A percentile compares a stretch with the other conserved stretches of the same genome.
Evolutionary conservation across 495 filamentous ascomycete genomes (phyloP).

Genomic region (Mycothermus thermophilus): DNA sequence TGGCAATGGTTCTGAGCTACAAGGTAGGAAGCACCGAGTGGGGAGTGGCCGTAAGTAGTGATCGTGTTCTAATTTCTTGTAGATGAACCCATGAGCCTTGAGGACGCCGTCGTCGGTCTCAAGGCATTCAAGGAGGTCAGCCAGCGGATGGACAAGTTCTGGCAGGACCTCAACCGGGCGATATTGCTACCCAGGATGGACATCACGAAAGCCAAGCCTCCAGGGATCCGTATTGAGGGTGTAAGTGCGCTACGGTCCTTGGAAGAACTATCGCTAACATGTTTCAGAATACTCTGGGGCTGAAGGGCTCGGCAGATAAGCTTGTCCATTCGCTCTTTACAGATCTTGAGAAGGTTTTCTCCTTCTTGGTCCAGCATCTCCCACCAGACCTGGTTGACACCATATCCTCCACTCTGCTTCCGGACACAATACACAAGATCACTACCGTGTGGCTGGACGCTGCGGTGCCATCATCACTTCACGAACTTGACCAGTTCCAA

Average conservation of each 20-base stretch:
- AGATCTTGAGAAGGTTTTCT: constrained; percentile 48
- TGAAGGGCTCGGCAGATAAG: constrained; percentile 23
- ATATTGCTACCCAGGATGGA: constrained; percentile 39
- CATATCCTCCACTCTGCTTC: constrained; percentile 54
- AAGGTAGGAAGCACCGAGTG: too few species aligned
- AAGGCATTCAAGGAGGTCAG: constrained; percentile 39
- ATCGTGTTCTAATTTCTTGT: too few species aligned
- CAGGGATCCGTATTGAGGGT: constrained; percentile 23
- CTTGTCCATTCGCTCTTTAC: constrained; percentile 36
- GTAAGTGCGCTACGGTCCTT: constrained; percentile 20
- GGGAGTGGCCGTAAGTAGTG: too few species aligned
- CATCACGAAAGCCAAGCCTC: constrained; percentile 15
- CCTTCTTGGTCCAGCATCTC: constrained; percentile 49
- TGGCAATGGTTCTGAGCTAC: too few species aligned
- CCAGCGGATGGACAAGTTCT: constrained; percentile 34
- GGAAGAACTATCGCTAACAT: not conserved
- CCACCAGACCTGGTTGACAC: constrained; percentile 47
- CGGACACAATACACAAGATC: constrained; percentile 47
- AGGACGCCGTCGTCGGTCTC: constrained; percentile 34
- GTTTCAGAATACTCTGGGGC: too few species aligned
- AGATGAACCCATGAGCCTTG: constrained; percentile 34
- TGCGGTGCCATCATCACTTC: constrained; percentile 57
- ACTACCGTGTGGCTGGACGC: constrained; percentile 61
- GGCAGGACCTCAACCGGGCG: constrained; percentile 35
- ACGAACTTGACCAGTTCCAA: constrained; percentile 56